Conservation (phyloP, 345 rosid species). For the Abelmoschus esculentus region DNA sequence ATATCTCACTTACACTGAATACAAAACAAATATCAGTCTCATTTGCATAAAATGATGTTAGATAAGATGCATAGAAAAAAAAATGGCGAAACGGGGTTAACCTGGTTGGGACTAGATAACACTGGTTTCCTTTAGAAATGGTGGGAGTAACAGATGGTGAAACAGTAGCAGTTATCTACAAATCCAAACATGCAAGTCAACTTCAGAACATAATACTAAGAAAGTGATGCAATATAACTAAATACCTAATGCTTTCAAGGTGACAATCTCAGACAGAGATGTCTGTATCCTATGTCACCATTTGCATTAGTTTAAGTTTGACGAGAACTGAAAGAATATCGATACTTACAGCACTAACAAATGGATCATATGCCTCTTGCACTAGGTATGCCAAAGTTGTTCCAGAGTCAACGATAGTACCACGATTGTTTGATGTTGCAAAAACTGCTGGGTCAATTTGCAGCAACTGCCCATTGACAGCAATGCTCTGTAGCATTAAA, state of each 20-base stretch:
- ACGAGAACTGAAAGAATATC: conserved; percentile 11
- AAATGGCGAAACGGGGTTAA: conserved; percentile 15
- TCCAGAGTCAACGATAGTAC: conserved; percentile 94
- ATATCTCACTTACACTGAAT: conserved; percentile 53
- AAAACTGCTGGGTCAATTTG: conserved; percentile 61
- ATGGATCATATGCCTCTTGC: conserved; percentile 74
- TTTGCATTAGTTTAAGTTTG: neutral
- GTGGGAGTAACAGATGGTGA: conserved; percentile 55
- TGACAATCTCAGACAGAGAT: neutral
- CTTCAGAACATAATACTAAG: conserved; percentile 1
- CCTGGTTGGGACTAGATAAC: conserved; percentile 75
- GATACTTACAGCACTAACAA: conserved; percentile 72
- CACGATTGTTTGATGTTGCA: conserved; percentile 57
- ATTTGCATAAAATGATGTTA: neutral
- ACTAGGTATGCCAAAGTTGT: conserved; percentile 95
- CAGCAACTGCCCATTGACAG: conserved; percentile 61
- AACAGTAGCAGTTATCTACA: conserved; percentile 58
- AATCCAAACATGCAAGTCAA: conserved; percentile 5
- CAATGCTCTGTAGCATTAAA: conserved; percentile 71
- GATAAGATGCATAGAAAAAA: neutral
- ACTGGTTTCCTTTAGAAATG: conserved; percentile 65
- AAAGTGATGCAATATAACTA: neutral
- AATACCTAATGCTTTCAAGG: conserved; percentile 1
- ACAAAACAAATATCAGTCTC: conserved; percentile 4
- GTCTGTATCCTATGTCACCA: neutral